phyloP scores from a whole-genome alignment of 148 eudicot species.

The Fagopyrum tataricum region DNA sequence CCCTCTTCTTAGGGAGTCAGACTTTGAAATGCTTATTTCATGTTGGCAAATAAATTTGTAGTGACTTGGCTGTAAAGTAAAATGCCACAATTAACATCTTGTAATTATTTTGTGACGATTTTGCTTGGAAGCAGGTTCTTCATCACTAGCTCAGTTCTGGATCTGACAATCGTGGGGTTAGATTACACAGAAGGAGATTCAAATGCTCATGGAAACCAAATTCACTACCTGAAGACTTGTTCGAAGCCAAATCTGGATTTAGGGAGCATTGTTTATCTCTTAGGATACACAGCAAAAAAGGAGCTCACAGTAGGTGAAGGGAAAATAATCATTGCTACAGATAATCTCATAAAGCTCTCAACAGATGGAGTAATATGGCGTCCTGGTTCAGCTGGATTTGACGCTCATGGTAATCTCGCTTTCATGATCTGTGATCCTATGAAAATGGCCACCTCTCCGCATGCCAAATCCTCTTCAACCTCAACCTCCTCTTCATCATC shows the following conservation, averaged over 20 bases:
- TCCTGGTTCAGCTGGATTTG: constrained; percentile 96
- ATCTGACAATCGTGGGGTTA: constrained; percentile 85
- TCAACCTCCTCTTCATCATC: constrained; percentile 74
- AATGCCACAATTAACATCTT: neutral
- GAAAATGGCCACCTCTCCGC: constrained; percentile 89
- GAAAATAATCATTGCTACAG: constrained; percentile 91
- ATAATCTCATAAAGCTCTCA: constrained; percentile 85
- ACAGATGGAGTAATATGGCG: constrained; percentile 71
- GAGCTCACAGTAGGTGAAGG: constrained; percentile 83
- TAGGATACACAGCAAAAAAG: constrained; percentile 61
- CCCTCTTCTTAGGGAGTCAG: neutral
- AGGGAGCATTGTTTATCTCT: constrained; percentile 66
- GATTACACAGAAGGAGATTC: constrained; percentile 78
- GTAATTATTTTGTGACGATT: neutral
- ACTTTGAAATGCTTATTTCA: neutral
- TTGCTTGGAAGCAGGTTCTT: constrained; percentile 53
- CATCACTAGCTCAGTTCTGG: constrained; percentile 90
- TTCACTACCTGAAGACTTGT: constrained; percentile 68
- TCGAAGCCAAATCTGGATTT: constrained; percentile 70
- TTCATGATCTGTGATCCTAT: constrained; percentile 97
- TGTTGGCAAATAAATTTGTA: neutral
- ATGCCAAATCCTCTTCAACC: constrained; percentile 57
- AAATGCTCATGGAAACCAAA: constrained; percentile 48
- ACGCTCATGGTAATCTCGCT: constrained; percentile 82
- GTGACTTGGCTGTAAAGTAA: neutral